Conservation (phyloP, 495 filamentous ascomycete genomes). For the Penicillium maclennaniae region DNA sequence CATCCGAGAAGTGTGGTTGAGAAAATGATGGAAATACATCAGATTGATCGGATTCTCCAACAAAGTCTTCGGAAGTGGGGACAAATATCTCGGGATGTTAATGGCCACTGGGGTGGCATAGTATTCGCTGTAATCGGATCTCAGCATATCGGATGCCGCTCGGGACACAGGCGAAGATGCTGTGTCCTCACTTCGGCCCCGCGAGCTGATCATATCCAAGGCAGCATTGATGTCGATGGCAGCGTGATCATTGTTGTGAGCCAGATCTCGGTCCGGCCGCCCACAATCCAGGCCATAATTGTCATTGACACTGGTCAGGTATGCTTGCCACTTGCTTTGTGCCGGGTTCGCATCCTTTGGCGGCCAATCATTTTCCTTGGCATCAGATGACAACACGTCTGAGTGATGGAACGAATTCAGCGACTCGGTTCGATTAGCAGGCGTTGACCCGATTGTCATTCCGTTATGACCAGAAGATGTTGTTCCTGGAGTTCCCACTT, state of each 20-base stretch:
- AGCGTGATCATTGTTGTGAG: constrained; percentile 65
- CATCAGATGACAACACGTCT: background rate
- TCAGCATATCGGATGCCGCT: constrained; percentile 7
- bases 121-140: constrained; percentile 44
- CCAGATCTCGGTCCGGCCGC: constrained; percentile 62
- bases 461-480: constrained; percentile 3
- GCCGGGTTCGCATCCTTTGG: constrained; percentile 17
- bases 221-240: constrained; percentile 45
- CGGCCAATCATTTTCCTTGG: constrained; percentile 5
- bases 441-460: background rate
- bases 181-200: constrained; percentile 8
- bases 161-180: constrained; percentile 5
- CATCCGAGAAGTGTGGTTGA: constrained; percentile 73
- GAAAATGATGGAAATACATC: constrained; percentile 72
- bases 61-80: constrained; percentile 64
- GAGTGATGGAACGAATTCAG: constrained; percentile 3
- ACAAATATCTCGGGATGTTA: constrained; percentile 60
- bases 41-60: constrained; percentile 75
- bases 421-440: background rate
- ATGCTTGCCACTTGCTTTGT: constrained; percentile 38
- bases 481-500: background rate
- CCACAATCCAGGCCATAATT: constrained; percentile 68
- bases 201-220: constrained; percentile 26
- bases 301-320: constrained; percentile 40
- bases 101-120: constrained; percentile 67